Base-by-base conservation (phyloP, 495 filamentous ascomycete species). In the Sabuloglossum arenarium region DNA sequence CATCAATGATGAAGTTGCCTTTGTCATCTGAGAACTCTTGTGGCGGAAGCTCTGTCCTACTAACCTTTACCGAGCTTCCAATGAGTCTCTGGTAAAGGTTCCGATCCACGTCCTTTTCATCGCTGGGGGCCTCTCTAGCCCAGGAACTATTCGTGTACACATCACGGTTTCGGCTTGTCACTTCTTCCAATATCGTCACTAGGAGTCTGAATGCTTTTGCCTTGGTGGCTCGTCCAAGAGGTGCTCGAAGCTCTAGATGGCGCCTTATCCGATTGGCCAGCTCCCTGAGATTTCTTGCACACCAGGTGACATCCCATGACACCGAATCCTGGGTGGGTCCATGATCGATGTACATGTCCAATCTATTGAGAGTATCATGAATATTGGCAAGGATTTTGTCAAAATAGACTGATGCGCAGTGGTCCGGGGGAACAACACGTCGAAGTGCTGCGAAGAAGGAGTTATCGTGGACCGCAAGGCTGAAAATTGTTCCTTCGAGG, bases 61-160 rank as follows among this genome's bases (percentile, higher is more conserved):
- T 67, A 12, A 19, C 46, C 32, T 54, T 60, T 4, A 14, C 12
- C 19, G 56, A 46, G 24, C 47, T 57, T 25, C 39, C 45, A 42
- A 78, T 72, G 19, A 78, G 66, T 56, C 68, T 66, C 32, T 71
- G 64, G 56, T 70, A 76, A 9, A 78, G 61, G 55, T 76, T 78
- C 56, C 72, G 72, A 43, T 73, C 65, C 55, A 73, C 67, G 50
- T 69, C 69, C 21, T 71, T 71, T 55, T 75, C 74, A 3, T 69
- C 68, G 9, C 64, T 57, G 50, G 71, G 70, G 12, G 64, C 62
- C 3, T 28, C 53, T n/a, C 69, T 63, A 6, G 69, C 70, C 67
- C 71, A 71, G 1, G 46, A 57, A 53, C 68, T 71, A 1, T 63
- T 64, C 8, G 67, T 67, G 25, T 74, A 61, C 3, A 70, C 63